phyloP scores from a whole-genome alignment of 176 grass and related monocot species.

The Juncus inflexus region DNA sequence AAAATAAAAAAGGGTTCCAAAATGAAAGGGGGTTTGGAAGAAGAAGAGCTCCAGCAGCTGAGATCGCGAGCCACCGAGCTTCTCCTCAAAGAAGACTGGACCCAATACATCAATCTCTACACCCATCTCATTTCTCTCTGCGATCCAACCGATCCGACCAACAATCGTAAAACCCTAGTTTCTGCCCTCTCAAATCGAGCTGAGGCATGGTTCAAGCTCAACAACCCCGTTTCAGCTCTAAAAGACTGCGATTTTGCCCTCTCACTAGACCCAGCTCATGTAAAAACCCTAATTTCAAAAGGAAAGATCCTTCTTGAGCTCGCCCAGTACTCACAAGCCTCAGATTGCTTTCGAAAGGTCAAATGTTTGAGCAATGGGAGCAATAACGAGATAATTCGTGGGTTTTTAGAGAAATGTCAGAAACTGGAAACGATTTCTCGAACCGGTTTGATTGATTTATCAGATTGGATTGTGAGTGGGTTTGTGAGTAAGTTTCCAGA shows the following conservation, averaged over 20 bases:
- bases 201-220: slow-evolving; percentile 56
- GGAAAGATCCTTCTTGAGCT: slow-evolving; percentile 56
- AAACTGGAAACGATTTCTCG: slow-evolving; percentile 56
- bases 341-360: slow-evolving; percentile 49
- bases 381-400: slow-evolving; percentile 34
- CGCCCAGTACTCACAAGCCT: slow-evolving; percentile 41
- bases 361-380: slow-evolving; percentile 13
- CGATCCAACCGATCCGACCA: not conserved
- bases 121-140: slow-evolving; percentile 50
- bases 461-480: slow-evolving; percentile 53
- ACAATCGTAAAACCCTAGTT: slow-evolving; percentile 46
- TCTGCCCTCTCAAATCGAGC: slow-evolving; percentile 53
- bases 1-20: slow-evolving; percentile 7
- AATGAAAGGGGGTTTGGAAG: slow-evolving; percentile 30
- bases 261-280: slow-evolving; percentile 39
- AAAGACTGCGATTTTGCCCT: slow-evolving; percentile 55
- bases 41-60: slow-evolving; percentile 62
- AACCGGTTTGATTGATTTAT: slow-evolving; percentile 58
- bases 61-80: slow-evolving; percentile 63
- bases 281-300: slow-evolving; percentile 60
- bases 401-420: slow-evolving; percentile 42
- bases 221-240: slow-evolving; percentile 41
- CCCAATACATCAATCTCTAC: slow-evolving; percentile 65
- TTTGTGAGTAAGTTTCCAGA: slow-evolving; percentile 57
- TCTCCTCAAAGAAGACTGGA: slow-evolving; percentile 74